phyloP scores from a whole-genome alignment of 2,329 filamentous ascomycete genomes.

The Penicillium sp. region DNA sequence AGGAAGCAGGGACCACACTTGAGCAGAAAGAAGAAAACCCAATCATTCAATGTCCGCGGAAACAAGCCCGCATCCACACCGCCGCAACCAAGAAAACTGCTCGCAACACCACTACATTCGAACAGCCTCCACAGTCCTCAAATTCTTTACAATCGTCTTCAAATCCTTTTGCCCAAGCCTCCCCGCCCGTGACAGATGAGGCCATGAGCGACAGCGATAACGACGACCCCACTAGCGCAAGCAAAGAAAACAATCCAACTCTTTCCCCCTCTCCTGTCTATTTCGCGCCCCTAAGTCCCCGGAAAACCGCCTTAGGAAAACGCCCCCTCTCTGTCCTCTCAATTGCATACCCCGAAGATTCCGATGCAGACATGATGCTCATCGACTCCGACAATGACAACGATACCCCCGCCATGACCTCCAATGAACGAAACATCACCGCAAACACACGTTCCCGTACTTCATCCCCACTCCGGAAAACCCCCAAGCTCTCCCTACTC shows the following conservation, averaged over 20 bases:
- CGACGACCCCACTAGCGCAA: slow-evolving; percentile 31
- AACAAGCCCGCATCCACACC: slow-evolving; percentile 12
- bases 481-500: slow-evolving; percentile 33
- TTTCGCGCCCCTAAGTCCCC: slow-evolving; percentile 35
- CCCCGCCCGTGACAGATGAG: slow-evolving; percentile 10
- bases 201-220: slow-evolving; percentile 20
- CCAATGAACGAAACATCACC: slow-evolving; percentile 44
- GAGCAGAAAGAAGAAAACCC: slow-evolving; percentile 25
- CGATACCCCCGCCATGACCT: slow-evolving; percentile 27
- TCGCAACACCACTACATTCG: slow-evolving; percentile 3
- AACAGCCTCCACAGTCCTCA: background rate
- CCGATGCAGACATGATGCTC: slow-evolving; percentile 30
- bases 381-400: slow-evolving; percentile 29
- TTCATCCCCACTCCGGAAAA: slow-evolving; percentile 34
- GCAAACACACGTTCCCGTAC: slow-evolving; percentile 31
- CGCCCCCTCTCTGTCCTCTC: slow-evolving; percentile 45
- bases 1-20: slow-evolving; percentile 41
- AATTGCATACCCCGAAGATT: slow-evolving; percentile 30
- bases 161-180: background rate
- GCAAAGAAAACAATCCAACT: slow-evolving; percentile 52
- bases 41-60: slow-evolving; percentile 15
- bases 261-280: slow-evolving; percentile 40
- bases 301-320: slow-evolving; percentile 41
- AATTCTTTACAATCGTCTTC: background rate
- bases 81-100: slow-evolving; percentile 12